Percentiles rank a stretch among this genome's conserved stretches.
Conservation (phyloP, 2,329 filamentous ascomycete genomes). For the Blumeriella jaapii region DNA sequence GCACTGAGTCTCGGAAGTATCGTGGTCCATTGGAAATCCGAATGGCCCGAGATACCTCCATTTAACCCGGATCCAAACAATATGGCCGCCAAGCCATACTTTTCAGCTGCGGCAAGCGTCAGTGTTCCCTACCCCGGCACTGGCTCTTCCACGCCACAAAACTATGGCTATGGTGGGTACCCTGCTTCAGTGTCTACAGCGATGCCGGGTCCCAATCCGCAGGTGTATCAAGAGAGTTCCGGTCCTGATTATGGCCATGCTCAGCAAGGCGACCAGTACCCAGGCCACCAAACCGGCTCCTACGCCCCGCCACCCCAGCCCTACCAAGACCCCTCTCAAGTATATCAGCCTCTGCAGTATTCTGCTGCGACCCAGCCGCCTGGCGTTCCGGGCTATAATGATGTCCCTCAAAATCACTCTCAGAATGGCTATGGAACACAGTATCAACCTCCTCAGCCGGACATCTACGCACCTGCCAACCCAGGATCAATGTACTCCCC, state of each 20-base stretch:
- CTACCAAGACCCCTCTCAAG: constrained; percentile 19
- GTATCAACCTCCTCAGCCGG: constrained; percentile 15
- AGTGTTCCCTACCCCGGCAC: constrained; percentile 25
- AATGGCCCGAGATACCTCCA: constrained; percentile 67
- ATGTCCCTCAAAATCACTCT: constrained; percentile 17
- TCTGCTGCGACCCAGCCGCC: constrained; percentile 16
- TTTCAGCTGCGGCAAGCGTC: constrained; percentile 25
- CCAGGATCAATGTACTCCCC: constrained; percentile 15
- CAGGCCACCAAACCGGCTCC: constrained; percentile 22
- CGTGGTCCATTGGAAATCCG: constrained; percentile 67
- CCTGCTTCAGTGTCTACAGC: constrained; percentile 17
- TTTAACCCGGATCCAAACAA: constrained; percentile 50
- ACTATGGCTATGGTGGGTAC: constrained; percentile 27
- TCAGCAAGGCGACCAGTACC: constrained; percentile 27
- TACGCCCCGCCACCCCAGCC: constrained; percentile 22
- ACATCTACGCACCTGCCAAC: constrained; percentile 14
- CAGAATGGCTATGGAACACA: constrained; percentile 20
- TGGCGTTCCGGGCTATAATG: constrained; percentile 16
- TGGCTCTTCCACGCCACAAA: constrained; percentile 25
- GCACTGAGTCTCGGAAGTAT: constrained; percentile 58
- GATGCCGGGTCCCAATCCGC: constrained; percentile 15
- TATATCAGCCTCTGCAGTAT: constrained; percentile 19
- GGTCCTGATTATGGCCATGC: constrained; percentile 27
- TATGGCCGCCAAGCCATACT: constrained; percentile 27
- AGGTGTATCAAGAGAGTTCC: constrained; percentile 23